A percentile compares a stretch with the other conserved stretches of the same genome.
These are phyloP conservation scores for Ulota crispa DNA, from an alignment of 225 moss, liverwort and hornwort genomes.

Conservation along the genomic window DNA sequence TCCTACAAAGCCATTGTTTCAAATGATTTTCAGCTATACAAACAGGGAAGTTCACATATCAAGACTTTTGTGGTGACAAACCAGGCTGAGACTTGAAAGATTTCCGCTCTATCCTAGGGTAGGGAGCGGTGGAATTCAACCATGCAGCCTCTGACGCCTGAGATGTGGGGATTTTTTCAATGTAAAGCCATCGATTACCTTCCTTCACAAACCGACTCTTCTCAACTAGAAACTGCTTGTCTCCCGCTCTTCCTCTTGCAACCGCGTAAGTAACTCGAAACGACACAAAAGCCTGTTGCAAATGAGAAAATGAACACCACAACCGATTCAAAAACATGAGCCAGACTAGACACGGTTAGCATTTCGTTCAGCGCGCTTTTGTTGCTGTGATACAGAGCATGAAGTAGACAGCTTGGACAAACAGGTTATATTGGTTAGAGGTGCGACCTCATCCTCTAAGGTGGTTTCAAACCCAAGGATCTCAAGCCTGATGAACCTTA, in stretches of 20 bases:
- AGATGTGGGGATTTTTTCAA: slow-evolving; percentile 52
- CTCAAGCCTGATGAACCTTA: slow-evolving; percentile 72
- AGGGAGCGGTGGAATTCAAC: slow-evolving; percentile 50
- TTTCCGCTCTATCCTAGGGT: slow-evolving; percentile 44
- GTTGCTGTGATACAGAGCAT: slow-evolving; percentile 23
- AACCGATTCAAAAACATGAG: neutral
- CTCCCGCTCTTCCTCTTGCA: slow-evolving; percentile 67
- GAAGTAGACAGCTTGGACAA: neutral
- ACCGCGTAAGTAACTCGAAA: slow-evolving; percentile 70
- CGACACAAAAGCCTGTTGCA: slow-evolving; percentile 60
- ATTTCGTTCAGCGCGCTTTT: neutral
- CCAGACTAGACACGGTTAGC: neutral
- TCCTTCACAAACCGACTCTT: slow-evolving; percentile 74
- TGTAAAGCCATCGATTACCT: slow-evolving; percentile 64
- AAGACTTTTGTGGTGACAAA: slow-evolving; percentile 31
- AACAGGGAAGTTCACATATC: neutral
- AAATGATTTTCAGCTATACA: slow-evolving; percentile 8
- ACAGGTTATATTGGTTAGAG: neutral
- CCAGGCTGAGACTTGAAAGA: slow-evolving; percentile 25
- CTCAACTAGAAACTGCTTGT: slow-evolving; percentile 69
- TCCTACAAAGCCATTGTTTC: neutral
- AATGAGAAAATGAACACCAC: neutral
- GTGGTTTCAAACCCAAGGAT: slow-evolving; percentile 51
- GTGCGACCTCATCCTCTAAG: slow-evolving; percentile 58
- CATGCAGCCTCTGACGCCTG: slow-evolving; percentile 60